Percentiles rank a stretch among this genome's conserved stretches.
phyloP scores from a whole-genome alignment of 495 filamentous ascomycete genomes.

The Hyaloscypha finlandica region DNA sequence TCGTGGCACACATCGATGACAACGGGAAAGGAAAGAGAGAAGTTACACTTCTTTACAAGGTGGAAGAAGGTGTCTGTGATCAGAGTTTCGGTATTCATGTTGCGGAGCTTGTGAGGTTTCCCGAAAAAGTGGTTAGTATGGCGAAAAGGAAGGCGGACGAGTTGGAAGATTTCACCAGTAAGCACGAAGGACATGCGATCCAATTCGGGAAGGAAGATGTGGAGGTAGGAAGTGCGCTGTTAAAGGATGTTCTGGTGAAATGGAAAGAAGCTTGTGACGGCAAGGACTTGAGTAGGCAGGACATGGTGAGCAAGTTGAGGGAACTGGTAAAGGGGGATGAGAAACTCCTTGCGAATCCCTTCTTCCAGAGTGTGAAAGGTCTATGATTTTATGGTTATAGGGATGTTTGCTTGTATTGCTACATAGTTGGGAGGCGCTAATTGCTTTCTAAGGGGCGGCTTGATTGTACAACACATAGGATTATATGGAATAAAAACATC shows the following conservation, averaged over 20 bases:
- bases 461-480: background rate
- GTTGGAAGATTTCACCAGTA: conserved; percentile 90
- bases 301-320: conserved; percentile 78
- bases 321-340: conserved; percentile 73
- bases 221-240: conserved; percentile 81
- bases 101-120: conserved; percentile 96
- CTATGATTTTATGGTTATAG: conserved; percentile 50
- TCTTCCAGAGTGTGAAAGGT: conserved; percentile 85
- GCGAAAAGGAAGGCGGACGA: conserved; percentile 97
- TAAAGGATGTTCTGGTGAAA: conserved; percentile 81
- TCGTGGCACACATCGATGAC: conserved; percentile 85
- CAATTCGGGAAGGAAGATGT: conserved; percentile 79
- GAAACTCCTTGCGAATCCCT: conserved; percentile 77
- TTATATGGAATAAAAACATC: too few relatives aligned
- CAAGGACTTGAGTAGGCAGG: conserved; percentile 65
- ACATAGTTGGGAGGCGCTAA: background rate
- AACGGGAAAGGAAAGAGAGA: conserved; percentile 61
- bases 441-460: background rate
- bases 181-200: conserved; percentile 54
- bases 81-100: conserved; percentile 99
- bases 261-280: conserved; percentile 86
- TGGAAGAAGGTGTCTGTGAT: conserved; percentile 92
- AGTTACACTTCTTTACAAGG: conserved; percentile 95
- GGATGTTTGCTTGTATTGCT: background rate
- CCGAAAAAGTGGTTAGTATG: conserved; percentile 96